phyloP scores from a whole-genome alignment of 768 basidiomycete genomes.

The Calocybe gangraenosa region DNA sequence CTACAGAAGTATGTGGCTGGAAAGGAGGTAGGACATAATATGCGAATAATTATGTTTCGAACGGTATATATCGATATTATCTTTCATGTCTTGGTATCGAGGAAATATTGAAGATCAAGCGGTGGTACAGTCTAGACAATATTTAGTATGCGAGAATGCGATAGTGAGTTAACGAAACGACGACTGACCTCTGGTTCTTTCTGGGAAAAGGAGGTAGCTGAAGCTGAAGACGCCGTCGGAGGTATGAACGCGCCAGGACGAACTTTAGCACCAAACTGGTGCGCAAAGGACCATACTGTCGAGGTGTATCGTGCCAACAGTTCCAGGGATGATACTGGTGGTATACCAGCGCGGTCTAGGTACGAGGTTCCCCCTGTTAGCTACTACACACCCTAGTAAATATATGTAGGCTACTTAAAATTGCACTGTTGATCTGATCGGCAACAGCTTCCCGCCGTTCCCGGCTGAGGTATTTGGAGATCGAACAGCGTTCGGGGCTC shows the following conservation, averaged over 20 bases:
- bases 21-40: slow-evolving; percentile 3
- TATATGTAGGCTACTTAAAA: slow-evolving; percentile 51
- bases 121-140: slow-evolving; percentile 36
- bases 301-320: slow-evolving; percentile 62
- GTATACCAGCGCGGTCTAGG: slow-evolving; percentile 47
- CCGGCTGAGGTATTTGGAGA: slow-evolving; percentile 72
- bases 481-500: slow-evolving; percentile 71
- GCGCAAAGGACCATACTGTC: slow-evolving; percentile 54
- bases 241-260: slow-evolving; percentile 48
- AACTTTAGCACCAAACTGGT: slow-evolving; percentile 44
- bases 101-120: slow-evolving; percentile 52
- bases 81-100: slow-evolving; percentile 41
- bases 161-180: neutral
- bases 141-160: slow-evolving; percentile 5
- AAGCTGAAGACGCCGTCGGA: slow-evolving; percentile 21
- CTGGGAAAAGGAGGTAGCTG: slow-evolving; percentile 5
- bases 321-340: slow-evolving; percentile 59
- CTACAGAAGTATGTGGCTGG: neutral
- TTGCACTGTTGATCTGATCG: slow-evolving; percentile 84
- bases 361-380: too few species aligned
- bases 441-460: slow-evolving; percentile 78
- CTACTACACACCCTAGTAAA: neutral
- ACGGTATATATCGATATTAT: too few species aligned
- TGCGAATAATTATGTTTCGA: slow-evolving; percentile 5
- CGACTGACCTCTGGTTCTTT: slow-evolving; percentile 37